These are phyloP conservation scores for Suhomyces kilbournensis DNA, from an alignment of 805 yeast species.

Conservation along the genomic window DNA sequence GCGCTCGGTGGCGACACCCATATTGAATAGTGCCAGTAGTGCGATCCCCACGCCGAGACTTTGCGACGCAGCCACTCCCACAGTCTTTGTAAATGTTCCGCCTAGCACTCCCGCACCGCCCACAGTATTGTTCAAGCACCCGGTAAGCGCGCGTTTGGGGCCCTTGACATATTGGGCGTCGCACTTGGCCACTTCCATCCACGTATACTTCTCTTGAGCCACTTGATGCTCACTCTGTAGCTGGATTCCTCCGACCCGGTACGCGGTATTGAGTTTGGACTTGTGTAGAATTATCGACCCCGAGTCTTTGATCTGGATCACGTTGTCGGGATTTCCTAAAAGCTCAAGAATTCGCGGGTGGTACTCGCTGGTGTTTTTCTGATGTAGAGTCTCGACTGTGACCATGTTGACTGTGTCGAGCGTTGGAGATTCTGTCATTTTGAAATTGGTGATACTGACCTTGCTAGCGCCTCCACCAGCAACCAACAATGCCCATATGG, in stretches of 20 bases:
- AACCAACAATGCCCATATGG: background rate
- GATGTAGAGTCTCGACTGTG: background rate
- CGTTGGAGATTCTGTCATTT: background rate
- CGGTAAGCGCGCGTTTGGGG: constrained; percentile 12
- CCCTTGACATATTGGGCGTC: background rate
- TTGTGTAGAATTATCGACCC: constrained; percentile 13
- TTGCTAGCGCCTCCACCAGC: background rate
- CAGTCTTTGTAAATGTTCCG: constrained; percentile 9
- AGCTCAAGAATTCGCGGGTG: background rate
- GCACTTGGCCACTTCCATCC: constrained; percentile 13
- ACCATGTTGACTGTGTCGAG: background rate
- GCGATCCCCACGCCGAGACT: background rate
- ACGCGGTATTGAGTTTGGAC: constrained; percentile 15
- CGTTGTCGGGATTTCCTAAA: constrained; percentile 6
- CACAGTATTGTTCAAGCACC: constrained; percentile 14
- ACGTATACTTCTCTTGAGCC: constrained; percentile 7
- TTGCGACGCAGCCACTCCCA: background rate
- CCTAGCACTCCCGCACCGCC: constrained; percentile 21
- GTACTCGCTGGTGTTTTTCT: background rate
- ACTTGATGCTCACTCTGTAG: background rate
- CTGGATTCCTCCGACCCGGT: constrained; percentile 9
- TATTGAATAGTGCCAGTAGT: background rate
- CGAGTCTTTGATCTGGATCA: constrained; percentile 10
- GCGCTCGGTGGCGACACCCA: background rate
- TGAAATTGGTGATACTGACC: background rate